Conservation (phyloP, 495 filamentous ascomycete species). For the Amniculicola lignicola region DNA sequence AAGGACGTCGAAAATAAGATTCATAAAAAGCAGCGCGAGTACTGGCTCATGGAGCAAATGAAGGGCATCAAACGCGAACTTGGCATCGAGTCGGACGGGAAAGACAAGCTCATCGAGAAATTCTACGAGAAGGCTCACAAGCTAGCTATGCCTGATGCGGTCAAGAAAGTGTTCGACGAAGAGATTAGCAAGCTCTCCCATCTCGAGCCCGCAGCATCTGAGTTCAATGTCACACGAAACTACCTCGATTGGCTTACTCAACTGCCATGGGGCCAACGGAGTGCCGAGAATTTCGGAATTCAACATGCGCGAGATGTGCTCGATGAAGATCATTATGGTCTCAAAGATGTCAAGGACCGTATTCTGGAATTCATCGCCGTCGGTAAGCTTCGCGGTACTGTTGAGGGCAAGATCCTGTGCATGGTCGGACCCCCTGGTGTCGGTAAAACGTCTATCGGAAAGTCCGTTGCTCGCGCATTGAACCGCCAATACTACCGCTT, state of each 20-base stretch:
- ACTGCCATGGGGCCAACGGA: slow-evolving; percentile 95
- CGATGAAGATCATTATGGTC: slow-evolving; percentile 94
- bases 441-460: slow-evolving; percentile 98
- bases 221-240: slow-evolving; percentile 99
- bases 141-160: slow-evolving; percentile 92
- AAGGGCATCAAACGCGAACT: slow-evolving; percentile 96
- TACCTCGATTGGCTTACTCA: slow-evolving; percentile 99
- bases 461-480: slow-evolving; percentile 91
- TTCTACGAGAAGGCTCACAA: slow-evolving; percentile 88
- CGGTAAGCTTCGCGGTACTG: slow-evolving; percentile 92
- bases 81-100: slow-evolving; percentile 94
- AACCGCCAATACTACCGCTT: slow-evolving; percentile 97
- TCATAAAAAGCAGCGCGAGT: slow-evolving; percentile 94
- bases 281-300: slow-evolving; percentile 94
- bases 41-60: slow-evolving; percentile 99
- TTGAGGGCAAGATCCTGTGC: slow-evolving; percentile 98
- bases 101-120: slow-evolving; percentile 94
- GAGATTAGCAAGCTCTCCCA: slow-evolving; percentile 93
- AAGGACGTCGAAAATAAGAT: slow-evolving; percentile 98
- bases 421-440: slow-evolving; percentile 96
- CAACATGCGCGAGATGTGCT: slow-evolving; percentile 83
- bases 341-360: slow-evolving; percentile 98
- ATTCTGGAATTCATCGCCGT: slow-evolving; percentile 99
- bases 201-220: slow-evolving; percentile 89
- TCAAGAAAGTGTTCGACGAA: slow-evolving; percentile 97